phyloP scores from a whole-genome alignment of 2,329 filamentous ascomycete species.

The Fusarium sp. region DNA sequence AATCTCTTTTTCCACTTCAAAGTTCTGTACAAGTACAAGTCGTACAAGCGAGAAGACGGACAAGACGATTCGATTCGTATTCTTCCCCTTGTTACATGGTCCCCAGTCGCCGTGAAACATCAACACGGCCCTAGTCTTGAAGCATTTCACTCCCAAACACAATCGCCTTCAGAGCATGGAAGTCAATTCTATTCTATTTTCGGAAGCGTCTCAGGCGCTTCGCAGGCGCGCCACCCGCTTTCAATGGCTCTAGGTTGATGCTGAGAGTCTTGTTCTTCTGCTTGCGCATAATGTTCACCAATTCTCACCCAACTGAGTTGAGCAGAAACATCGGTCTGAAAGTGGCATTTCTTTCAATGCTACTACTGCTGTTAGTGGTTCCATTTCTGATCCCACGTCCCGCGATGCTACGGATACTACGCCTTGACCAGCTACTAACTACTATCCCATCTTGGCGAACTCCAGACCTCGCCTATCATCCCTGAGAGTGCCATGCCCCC shows the following conservation, averaged over 20 bases:
- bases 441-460: background rate
- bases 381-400: conserved; percentile 30
- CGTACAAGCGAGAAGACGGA: background rate
- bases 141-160: conserved; percentile 24
- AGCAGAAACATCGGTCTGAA: conserved; percentile 19
- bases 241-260: background rate
- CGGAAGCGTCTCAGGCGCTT: conserved; percentile 39
- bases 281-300: background rate
- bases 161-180: conserved; percentile 28
- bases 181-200: conserved; percentile 37
- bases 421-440: conserved; percentile 21
- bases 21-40: background rate
- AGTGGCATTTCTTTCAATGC: conserved; percentile 5
- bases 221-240: conserved; percentile 35
- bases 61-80: conserved; percentile 16
- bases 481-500: background rate
- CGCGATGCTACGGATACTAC: conserved; percentile 10
- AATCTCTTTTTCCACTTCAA: background rate
- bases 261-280: background rate
- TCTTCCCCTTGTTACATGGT: conserved; percentile 10
- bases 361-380: conserved; percentile 2
- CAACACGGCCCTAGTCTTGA: conserved; percentile 23
- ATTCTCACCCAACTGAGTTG: background rate
- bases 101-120: conserved; percentile 39
- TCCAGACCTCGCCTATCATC: conserved; percentile 9